Evolutionary conservation across 225 moss, liverwort and hornwort genomes (phyloP).

Genomic region (Climacium dendroides): DNA sequence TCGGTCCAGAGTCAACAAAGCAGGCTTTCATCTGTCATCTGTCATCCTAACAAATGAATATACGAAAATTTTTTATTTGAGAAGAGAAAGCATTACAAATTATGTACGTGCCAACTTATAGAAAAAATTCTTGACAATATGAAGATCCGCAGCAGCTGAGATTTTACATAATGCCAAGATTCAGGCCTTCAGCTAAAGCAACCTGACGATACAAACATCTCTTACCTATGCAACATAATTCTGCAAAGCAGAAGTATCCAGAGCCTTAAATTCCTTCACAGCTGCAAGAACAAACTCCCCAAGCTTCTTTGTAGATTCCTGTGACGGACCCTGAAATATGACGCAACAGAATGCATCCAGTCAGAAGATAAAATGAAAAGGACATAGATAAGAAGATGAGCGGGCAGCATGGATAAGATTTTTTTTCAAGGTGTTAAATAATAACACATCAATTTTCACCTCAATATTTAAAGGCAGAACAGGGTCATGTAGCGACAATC

Average conservation of each 20-base stretch:
- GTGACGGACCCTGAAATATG: conserved; percentile 64
- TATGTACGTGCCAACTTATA: background rate
- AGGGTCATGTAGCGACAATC: conserved; percentile 89
- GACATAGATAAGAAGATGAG: background rate
- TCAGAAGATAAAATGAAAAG: background rate
- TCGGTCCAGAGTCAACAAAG: background rate
- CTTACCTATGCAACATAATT: conserved; percentile 35
- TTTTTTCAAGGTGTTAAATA: background rate
- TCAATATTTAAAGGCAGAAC: conserved; percentile 93
- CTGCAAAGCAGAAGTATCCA: conserved; percentile 58
- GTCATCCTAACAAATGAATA: background rate
- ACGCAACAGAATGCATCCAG: background rate
- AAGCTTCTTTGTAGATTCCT: conserved; percentile 70
- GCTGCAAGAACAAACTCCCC: conserved; percentile 47
- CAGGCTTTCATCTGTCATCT: background rate
- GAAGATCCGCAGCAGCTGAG: background rate
- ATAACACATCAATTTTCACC: conserved; percentile 15
- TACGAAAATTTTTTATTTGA: background rate
- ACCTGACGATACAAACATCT: background rate
- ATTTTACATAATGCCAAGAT: background rate
- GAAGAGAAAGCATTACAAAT: background rate
- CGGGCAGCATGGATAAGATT: background rate
- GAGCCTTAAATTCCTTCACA: conserved; percentile 67
- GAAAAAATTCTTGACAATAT: background rate
- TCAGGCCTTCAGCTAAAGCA: background rate